Evolutionary conservation across 2,329 filamentous ascomycete species (phyloP).

Genomic region (Trichoderma harzianum): DNA sequence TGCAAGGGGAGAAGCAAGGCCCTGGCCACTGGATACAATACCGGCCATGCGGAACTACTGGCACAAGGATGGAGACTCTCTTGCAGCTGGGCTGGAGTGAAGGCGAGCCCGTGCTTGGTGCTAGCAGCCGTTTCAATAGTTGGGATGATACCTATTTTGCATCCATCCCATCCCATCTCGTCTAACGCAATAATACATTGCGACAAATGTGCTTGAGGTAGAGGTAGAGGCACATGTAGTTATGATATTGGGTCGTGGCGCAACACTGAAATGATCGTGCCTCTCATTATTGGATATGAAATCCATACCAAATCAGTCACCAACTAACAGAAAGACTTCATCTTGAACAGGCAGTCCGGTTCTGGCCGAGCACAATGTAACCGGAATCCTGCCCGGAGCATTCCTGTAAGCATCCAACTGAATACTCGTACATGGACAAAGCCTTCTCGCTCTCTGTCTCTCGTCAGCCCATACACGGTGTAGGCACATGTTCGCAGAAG

Average conservation of each 20-base stretch:
- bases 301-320: neutral
- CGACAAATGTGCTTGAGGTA: too few species aligned
- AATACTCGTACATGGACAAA: neutral
- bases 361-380: constrained; percentile 1
- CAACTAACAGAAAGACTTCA: neutral
- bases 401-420: neutral
- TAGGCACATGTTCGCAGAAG: neutral
- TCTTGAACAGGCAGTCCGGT: constrained; percentile 3
- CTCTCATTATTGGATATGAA: neutral
- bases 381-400: neutral
- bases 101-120: neutral
- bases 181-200: neutral
- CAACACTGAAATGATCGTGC: neutral
- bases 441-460: neutral
- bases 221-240: neutral
- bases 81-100: neutral
- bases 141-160: neutral
- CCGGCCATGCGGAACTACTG: neutral
- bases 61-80: neutral
- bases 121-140: neutral
- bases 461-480: neutral
- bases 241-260: neutral
- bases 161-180: neutral
- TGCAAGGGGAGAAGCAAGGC: neutral
- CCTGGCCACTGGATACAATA: neutral